Evolutionary conservation across 163 green algal genomes (phyloP), one percentile per base, ranked within the genome.

Genomic region (Chlamydomonas reinhardtii): DNA sequence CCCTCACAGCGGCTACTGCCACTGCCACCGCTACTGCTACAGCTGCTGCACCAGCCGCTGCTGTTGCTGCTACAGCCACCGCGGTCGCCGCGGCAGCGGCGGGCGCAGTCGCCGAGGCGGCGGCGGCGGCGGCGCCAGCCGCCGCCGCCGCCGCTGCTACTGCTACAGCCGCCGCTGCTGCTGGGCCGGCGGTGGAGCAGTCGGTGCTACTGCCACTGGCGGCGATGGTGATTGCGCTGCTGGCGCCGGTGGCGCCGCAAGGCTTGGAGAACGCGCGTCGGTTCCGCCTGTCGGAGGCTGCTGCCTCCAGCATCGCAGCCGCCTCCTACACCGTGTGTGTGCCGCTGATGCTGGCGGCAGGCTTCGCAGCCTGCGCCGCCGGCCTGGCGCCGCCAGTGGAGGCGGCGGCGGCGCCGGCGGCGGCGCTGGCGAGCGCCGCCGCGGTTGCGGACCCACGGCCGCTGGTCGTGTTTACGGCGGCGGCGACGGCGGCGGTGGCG

Each of bases 231-330:
- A 35, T 87, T 22, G 86, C 73, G 48, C 52, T 90, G 25, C 65
- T 90, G 73, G 62, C 71, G 29, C 86, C 86, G 34, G 73, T 87
- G 74, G 54, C 78, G 56, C 79, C 69, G 35, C 43, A 89, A 66
- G 83, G 78, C 0, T 54, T 80, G 5, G 48, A 43, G 12, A 89
- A 89, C 82, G 82, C 89, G 0, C 89, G 85, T 29, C 71, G 74
- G 27, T 92, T 92, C 85, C 64, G 89, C 0, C 73, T 92, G 31
- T 91, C 83, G 59, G 89, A 92, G 66, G 32, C 74, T 6, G 81
- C 87, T 32, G 83, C 82, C 32, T 59, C 71, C 34, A 31, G 85
- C 81, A 65, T 89, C 34, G 59, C 39, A 25, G 43, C 71, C 48
- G 32, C 59, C 31, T 90, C 84, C 39, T 65, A 85, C 74, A 8